Percentiles rank a stretch among this genome's conserved stretches.
Conservation (phyloP, 441 rosid species). For the Jatropha multifida region DNA sequence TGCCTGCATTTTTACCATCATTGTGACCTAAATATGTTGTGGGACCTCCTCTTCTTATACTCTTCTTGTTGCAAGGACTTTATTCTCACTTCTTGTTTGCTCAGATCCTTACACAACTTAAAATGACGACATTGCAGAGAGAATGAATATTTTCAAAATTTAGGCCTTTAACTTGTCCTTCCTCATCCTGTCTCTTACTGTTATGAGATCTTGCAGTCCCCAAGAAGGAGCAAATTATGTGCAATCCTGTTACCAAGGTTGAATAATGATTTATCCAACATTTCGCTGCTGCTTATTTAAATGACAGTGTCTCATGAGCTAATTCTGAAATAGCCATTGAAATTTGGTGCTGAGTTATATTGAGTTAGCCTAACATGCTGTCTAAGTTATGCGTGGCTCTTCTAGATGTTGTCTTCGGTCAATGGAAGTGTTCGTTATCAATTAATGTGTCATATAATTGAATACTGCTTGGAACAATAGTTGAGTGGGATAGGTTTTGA, state of each 20-base stretch:
- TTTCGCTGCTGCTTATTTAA: background rate
- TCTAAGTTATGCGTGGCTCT: background rate
- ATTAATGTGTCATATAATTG: background rate
- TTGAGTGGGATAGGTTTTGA: background rate
- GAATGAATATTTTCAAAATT: background rate
- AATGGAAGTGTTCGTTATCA: background rate
- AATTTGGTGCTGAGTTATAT: background rate
- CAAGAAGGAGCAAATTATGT: background rate
- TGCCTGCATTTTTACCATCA: no score
- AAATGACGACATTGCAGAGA: background rate
- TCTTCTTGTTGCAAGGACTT: no score
- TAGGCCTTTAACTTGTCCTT: background rate
- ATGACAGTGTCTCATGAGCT: background rate
- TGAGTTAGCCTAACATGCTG: background rate
- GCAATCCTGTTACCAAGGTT: background rate
- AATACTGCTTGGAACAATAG: background rate
- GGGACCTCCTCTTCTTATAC: no score
- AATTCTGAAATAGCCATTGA: background rate
- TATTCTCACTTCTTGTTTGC: no score
- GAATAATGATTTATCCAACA: background rate
- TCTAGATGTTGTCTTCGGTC: background rate
- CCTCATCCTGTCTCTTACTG: background rate
- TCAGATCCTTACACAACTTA: no score
- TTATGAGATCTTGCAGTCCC: background rate
- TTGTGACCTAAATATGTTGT: no score